Conservation (phyloP, 176 grass and related monocot species). For the Dactylis glomerata region DNA sequence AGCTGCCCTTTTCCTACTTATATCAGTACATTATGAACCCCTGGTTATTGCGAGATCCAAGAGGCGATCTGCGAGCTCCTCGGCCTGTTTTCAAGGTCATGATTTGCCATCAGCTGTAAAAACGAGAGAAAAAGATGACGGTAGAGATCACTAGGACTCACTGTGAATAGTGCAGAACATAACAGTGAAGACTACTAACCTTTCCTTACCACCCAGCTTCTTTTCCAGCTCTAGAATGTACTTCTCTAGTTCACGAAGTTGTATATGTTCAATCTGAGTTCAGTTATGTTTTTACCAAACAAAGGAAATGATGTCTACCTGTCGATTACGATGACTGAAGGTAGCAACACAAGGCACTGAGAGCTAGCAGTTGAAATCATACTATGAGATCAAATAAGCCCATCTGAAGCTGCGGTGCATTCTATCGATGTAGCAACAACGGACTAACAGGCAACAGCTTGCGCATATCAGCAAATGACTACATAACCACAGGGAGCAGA, state of each 20-base stretch:
- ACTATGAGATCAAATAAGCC: no score
- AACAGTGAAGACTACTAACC: slow-evolving; percentile 40
- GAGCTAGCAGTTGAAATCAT: no score
- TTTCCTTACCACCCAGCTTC: slow-evolving; percentile 38
- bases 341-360: no score
- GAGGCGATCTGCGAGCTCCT: slow-evolving; percentile 51
- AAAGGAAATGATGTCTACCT: not conserved
- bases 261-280: slow-evolving; percentile 41
- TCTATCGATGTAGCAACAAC: no score
- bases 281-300: not conserved
- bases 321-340: no score
- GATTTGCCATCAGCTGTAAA: slow-evolving; percentile 74
- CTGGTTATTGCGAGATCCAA: not conserved
- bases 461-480: no score
- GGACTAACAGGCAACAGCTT: no score
- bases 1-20: not conserved
- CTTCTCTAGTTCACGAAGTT: slow-evolving; percentile 74
- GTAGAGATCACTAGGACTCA: not conserved
- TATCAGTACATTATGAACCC: not conserved
- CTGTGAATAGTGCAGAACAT: slow-evolving; percentile 3
- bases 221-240: slow-evolving; percentile 75
- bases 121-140: slow-evolving; percentile 13
- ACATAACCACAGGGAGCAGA: no score
- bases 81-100: slow-evolving; percentile 80
- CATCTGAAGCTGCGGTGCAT: no score